Evolutionary conservation across 805 yeast genomes (phyloP).

Genomic region (Metschnikowia borealis): DNA sequence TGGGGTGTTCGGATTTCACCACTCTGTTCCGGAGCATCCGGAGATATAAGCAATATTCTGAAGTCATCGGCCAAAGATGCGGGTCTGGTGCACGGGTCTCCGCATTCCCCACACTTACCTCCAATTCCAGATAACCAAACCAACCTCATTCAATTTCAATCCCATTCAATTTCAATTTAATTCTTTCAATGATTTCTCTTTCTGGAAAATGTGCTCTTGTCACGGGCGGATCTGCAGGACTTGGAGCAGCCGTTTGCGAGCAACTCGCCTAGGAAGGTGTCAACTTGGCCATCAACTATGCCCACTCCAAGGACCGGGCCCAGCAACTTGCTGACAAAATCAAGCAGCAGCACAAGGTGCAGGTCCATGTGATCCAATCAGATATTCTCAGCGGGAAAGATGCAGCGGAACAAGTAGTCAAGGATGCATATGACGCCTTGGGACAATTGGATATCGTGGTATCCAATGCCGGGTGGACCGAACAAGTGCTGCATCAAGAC

Average conservation of each 20-base stretch:
- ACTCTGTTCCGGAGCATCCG: background rate
- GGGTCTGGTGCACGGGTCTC: background rate
- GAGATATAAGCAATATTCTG: too few species aligned
- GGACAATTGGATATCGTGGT: slow-evolving; percentile 34
- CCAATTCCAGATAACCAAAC: background rate
- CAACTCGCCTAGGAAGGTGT: slow-evolving; percentile 34
- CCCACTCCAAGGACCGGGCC: slow-evolving; percentile 27
- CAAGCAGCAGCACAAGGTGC: slow-evolving; percentile 12
- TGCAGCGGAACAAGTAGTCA: slow-evolving; percentile 22
- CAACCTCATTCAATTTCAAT: too few species aligned
- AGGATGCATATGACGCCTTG: slow-evolving; percentile 19
- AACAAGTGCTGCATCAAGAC: slow-evolving; percentile 26
- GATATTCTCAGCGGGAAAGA: slow-evolving; percentile 21
- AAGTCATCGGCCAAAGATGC: too few species aligned
- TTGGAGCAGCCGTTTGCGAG: slow-evolving; percentile 31
- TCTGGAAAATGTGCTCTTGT: slow-evolving; percentile 27
- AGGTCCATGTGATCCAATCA: slow-evolving; percentile 20
- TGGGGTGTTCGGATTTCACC: background rate
- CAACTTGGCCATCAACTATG: slow-evolving; percentile 30
- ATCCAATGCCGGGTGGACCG: slow-evolving; percentile 39
- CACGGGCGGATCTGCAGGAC: slow-evolving; percentile 23
- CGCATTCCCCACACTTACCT: background rate
- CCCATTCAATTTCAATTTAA: background rate
- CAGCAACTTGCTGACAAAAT: slow-evolving; percentile 18
- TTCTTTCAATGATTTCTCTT: slow-evolving; percentile 8